phyloP scores from a whole-genome alignment of 441 rosid species.

The Capsella rubella region DNA sequence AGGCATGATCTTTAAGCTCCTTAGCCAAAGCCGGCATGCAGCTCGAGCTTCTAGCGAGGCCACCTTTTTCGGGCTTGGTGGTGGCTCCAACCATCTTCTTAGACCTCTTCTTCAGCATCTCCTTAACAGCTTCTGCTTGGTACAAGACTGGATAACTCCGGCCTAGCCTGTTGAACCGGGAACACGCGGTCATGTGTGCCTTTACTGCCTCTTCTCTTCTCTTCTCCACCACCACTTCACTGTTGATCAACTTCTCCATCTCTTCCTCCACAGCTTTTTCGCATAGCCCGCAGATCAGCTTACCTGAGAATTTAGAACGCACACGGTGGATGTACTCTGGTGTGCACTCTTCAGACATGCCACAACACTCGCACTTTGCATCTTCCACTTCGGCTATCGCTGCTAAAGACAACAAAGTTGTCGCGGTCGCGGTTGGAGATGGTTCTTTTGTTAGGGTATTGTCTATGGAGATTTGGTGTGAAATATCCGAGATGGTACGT shows the following conservation, averaged over 20 bases:
- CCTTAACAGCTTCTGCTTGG: slow-evolving; percentile 70
- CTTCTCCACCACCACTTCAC: slow-evolving; percentile 40
- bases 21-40: slow-evolving; percentile 68
- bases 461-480: slow-evolving; percentile 52
- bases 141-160: slow-evolving; percentile 61
- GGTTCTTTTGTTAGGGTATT: slow-evolving; percentile 30
- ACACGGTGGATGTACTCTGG: slow-evolving; percentile 52
- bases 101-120: slow-evolving; percentile 55
- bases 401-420: slow-evolving; percentile 37
- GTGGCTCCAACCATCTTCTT: slow-evolving; percentile 44
- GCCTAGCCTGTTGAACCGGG: slow-evolving; percentile 58
- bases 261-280: slow-evolving; percentile 59
- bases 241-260: slow-evolving; percentile 51
- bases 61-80: slow-evolving; percentile 52
- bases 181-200: slow-evolving; percentile 58
- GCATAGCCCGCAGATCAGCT: slow-evolving; percentile 60
- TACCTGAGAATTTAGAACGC: slow-evolving; percentile 55
- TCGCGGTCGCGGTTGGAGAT: slow-evolving; percentile 32
- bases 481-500: slow-evolving; percentile 59
- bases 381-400: slow-evolving; percentile 55
- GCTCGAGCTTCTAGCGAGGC: slow-evolving; percentile 73
- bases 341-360: slow-evolving; percentile 71
- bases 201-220: slow-evolving; percentile 55
- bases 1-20: slow-evolving; percentile 42
- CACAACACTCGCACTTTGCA: slow-evolving; percentile 73